Percentiles rank a stretch among this genome's conserved stretches.
phyloP scores from a whole-genome alignment of 805 yeast species.

The Komagataella phaffii region DNA sequence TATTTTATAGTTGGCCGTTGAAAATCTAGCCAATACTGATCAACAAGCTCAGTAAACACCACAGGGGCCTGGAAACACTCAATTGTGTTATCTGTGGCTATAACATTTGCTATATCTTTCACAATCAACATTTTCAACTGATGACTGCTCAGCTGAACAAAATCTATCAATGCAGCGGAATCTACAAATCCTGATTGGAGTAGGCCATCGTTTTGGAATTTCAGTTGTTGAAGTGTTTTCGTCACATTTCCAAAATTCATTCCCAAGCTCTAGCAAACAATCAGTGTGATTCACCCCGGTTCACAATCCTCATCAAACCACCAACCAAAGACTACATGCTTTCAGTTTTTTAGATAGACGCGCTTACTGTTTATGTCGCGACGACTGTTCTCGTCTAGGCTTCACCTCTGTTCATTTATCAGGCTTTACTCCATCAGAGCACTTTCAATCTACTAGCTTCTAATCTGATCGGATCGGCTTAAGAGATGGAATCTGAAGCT shows the following conservation, averaged over 20 bases:
- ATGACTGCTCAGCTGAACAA: not conserved
- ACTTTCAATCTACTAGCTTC: not conserved
- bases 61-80: not conserved
- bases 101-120: not conserved
- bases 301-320: not conserved
- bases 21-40: constrained; percentile 43
- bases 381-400: not conserved
- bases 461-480: not conserved
- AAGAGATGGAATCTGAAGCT: not conserved
- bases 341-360: not conserved
- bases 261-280: not conserved
- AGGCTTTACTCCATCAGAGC: not conserved
- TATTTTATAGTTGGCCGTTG: constrained; percentile 53
- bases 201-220: not conserved
- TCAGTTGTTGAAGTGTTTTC: not conserved
- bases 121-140: not conserved
- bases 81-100: not conserved
- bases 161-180: not conserved
- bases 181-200: not conserved
- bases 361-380: not conserved
- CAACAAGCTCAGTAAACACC: constrained; percentile 20
- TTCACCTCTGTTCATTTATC: not conserved
- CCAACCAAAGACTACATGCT: no score
- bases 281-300: not conserved
- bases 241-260: not conserved